Conservation (phyloP, 345 rosid species). For the Garcia nutans region DNA sequence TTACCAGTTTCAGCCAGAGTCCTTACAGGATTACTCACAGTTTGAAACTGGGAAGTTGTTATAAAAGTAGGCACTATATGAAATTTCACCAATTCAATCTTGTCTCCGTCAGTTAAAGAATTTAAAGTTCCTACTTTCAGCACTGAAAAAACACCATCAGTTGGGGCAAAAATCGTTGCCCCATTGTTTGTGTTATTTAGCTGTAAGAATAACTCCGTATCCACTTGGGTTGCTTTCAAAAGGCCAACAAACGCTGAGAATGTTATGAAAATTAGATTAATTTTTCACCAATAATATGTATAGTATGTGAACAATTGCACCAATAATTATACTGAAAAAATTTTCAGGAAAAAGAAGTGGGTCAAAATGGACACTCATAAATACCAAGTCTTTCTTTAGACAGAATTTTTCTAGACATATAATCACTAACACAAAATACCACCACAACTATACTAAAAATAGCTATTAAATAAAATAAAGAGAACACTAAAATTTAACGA, state of each 20-base stretch:
- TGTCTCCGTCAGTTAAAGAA: slow-evolving; percentile 21
- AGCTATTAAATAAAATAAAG: too few relatives aligned
- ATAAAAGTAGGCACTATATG: slow-evolving; percentile 36
- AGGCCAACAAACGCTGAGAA: slow-evolving; percentile 20
- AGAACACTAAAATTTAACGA: too few relatives aligned
- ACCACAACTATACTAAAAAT: too few relatives aligned
- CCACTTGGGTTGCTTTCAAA: slow-evolving; percentile 17
- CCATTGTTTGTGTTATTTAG: slow-evolving; percentile 22
- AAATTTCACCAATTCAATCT: slow-evolving; percentile 37
- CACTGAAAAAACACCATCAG: slow-evolving; percentile 20
- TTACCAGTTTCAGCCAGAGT: slow-evolving; percentile 35
- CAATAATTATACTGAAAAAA: too few relatives aligned
- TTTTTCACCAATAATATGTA: too few relatives aligned
- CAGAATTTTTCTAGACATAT: too few relatives aligned
- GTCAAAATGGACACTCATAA: too few relatives aligned
- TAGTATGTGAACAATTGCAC: too few relatives aligned
- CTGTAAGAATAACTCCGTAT: slow-evolving; percentile 2
- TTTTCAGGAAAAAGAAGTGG: too few relatives aligned
- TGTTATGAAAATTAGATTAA: too few relatives aligned
- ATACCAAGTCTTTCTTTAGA: too few relatives aligned
- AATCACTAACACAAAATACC: too few relatives aligned
- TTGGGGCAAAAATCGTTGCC: slow-evolving; percentile 21
- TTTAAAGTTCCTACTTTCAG: slow-evolving; percentile 17
- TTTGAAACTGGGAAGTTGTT: slow-evolving; percentile 36
- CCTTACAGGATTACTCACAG: slow-evolving; percentile 39